Base-by-base conservation (phyloP, 768 basidiomycete genomes). In the Lentinula detonsa region DNA sequence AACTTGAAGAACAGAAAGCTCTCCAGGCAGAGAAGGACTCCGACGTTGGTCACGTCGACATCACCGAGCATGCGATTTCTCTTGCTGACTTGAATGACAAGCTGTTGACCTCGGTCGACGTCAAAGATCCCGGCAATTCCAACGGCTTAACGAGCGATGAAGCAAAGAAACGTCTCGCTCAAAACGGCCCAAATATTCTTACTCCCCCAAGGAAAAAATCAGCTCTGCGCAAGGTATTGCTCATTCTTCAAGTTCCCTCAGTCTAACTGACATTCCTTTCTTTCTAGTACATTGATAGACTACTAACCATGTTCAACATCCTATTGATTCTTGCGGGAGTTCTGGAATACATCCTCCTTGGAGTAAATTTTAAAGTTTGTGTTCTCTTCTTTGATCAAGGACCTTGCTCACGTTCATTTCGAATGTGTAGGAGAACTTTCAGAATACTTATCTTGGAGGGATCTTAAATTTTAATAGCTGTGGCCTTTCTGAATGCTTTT, bases 131-230 rank as follows among this genome's bases (percentile, higher is more conserved):
- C 6, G 73, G 71, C 5, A 68, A 68, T 31, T 85, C 85, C 2
- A 64, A 68, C 53, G 87, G 86, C 11, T 75, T 88, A 15, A 76
- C 80, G 10, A 55, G 72, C 6, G 77, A 76, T 34, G 85, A 86
- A 62, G 85, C 85, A 21, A 79, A 77, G 59, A 67, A 65, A 9
- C 78, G 85, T 59, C 77, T 88, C n/a, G 68, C 75, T 55, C 74
- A 76, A 23, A 81, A 87, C 69, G 87, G 87, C 0, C 80, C 70
- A 28, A 88, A 88, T 67, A 65, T 86, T 42, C 77, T 88, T 52
- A 87, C 86, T 5, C 87, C 86, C 23, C 85, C 86, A 0, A 81
- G 81, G 71, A 87, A 85, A 70, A 85, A 85, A 66, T 85, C 84
- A 45, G 83, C 85, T 39, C 65, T 86, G 11, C 77, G 81, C 66